Evolutionary conservation across 2,329 filamentous ascomycete genomes (phyloP), one percentile per base, ranked within the genome.

Genomic region (Alternaria dauci): DNA sequence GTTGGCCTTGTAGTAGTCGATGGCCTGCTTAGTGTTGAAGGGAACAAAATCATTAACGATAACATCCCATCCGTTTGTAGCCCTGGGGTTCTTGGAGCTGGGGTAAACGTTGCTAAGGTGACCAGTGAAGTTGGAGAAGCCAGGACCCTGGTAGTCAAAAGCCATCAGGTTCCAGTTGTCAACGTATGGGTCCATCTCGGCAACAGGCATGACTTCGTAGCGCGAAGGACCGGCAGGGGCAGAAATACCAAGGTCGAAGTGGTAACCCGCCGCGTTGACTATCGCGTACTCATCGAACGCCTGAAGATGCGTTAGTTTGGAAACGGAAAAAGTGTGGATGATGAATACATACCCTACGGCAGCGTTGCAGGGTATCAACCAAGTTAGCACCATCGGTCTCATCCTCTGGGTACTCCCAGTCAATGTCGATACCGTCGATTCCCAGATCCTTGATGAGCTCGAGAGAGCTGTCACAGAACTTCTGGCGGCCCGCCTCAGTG

Each of bases 401-500:
- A 47, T 74, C 67, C 48, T 78, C 74, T 8, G 81, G 81, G 52
- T 83, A 83, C 68, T 78, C 73, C 81, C 81, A 83, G 72, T 83
- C 81, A 38, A 82, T 68, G 63, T 83, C 81, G 2, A 83, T 63
- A 6, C 71, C 81, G 56, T 83, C 81, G 9, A 97, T 90, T 8
- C 94, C 94, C 14, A 93, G 82, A 68, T 94, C 88, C 75, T 91
- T 89, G 67, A 98, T 82, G n/a, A 97, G 81, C 32, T 88, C 83
- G 1, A 96, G 88, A 20, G 91, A 88, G 18, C 86, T 87, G 51
- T 85, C 82, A 4, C 91, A 91, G 73, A 96, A 95, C 2, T 68
- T 84, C 58, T 81, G 77, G 11, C 92, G 86, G 12, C 88, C 87
- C 6, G 82, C 81, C 3, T 84, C 81, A 1, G 89, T 89, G 20